These are phyloP conservation scores for Ambrosiella xylebori DNA, from an alignment of 2,329 filamentous ascomycete genomes.

Conservation along the genomic window DNA sequence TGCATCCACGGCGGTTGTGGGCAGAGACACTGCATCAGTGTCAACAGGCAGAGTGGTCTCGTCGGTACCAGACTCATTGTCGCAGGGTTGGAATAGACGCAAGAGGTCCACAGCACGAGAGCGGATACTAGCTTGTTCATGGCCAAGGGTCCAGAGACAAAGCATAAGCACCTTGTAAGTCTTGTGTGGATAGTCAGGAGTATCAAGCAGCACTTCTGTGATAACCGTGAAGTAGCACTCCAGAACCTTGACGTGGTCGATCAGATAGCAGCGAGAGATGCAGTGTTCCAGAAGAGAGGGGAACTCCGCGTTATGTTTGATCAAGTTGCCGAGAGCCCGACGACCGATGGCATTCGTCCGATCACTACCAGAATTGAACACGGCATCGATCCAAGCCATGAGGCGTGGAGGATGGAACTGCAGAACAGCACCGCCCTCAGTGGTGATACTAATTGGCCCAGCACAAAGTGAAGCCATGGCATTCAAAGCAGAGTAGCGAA, in stretches of 20 bases:
- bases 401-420: constrained; percentile 87
- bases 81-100: constrained; percentile 40
- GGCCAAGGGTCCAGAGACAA: constrained; percentile 81
- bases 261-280: constrained; percentile 76
- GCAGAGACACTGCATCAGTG: background rate
- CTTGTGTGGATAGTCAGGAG: constrained; percentile 63
- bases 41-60: background rate
- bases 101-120: constrained; percentile 75
- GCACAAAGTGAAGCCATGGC: constrained; percentile 90
- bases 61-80: constrained; percentile 43
- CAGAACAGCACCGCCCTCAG: constrained; percentile 70
- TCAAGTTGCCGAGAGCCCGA: constrained; percentile 73
- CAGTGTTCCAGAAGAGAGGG: constrained; percentile 75
- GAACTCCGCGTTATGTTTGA: constrained; percentile 78
- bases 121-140: constrained; percentile 73
- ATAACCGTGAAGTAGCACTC: constrained; percentile 94
- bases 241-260: constrained; percentile 63
- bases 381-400: constrained; percentile 87
- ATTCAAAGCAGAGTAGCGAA: constrained; percentile 77
- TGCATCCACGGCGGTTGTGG: background rate
- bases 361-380: constrained; percentile 84
- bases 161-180: constrained; percentile 86
- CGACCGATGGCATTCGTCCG: constrained; percentile 81
- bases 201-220: constrained; percentile 67
- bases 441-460: constrained; percentile 69